Evolutionary conservation across 306 rosid genomes (phyloP).

Genomic region (Dryas drummondii): DNA sequence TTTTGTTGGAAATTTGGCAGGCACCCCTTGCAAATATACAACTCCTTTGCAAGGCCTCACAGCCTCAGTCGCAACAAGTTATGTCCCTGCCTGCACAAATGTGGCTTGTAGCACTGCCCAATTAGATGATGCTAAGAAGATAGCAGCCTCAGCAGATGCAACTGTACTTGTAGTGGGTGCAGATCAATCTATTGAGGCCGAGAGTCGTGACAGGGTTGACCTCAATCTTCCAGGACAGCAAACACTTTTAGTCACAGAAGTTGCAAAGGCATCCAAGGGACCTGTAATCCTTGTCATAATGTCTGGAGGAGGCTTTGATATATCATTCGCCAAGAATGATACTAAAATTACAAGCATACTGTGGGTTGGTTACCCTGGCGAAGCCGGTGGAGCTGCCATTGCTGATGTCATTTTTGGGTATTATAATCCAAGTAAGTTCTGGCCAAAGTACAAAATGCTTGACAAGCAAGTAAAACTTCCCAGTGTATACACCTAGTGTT

Average conservation of each 20-base stretch:
- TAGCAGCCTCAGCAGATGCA: slow-evolving; percentile 91
- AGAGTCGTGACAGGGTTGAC: slow-evolving; percentile 72
- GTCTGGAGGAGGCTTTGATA: slow-evolving; percentile 98
- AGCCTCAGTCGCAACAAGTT: slow-evolving; percentile 63
- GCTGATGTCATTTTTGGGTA: slow-evolving; percentile 88
- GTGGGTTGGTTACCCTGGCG: slow-evolving; percentile 98
- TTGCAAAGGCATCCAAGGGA: slow-evolving; percentile 82
- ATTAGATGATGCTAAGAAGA: slow-evolving; percentile 58
- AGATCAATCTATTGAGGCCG: slow-evolving; percentile 78
- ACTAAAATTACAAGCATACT: slow-evolving; percentile 82
- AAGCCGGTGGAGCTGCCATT: slow-evolving; percentile 98
- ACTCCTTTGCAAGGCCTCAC: slow-evolving; percentile 87
- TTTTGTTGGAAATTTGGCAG: slow-evolving; percentile 43
- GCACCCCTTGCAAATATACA: slow-evolving; percentile 76
- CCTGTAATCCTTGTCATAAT: slow-evolving; percentile 88
- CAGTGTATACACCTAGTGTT: no score
- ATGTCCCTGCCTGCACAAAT: slow-evolving; percentile 65
- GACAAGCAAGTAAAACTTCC: no score
- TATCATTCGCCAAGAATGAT: slow-evolving; percentile 73
- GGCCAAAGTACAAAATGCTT: no score
- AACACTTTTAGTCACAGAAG: slow-evolving; percentile 57
- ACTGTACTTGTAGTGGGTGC: slow-evolving; percentile 79
- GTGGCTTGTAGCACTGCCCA: slow-evolving; percentile 66
- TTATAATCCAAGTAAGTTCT: slow-evolving; percentile 75
- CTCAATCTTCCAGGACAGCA: slow-evolving; percentile 91